Conservation (phyloP, 148 eudicot species). For the Rhododendron kiyosumense region DNA sequence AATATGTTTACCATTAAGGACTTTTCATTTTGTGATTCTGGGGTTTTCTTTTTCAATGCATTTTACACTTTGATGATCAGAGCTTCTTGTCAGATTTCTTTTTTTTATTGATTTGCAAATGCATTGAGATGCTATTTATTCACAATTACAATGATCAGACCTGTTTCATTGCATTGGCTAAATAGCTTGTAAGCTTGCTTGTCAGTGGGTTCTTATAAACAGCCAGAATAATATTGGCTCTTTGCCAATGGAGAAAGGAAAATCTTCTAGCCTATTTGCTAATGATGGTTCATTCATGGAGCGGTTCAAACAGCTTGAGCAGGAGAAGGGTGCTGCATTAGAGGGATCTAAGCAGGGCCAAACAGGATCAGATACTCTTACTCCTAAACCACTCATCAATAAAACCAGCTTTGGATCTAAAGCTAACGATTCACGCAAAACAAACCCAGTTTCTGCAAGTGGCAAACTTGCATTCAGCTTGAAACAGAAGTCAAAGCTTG, state of each 20-base stretch:
- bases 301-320: constrained; percentile 83
- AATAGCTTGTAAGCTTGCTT: constrained; percentile 49
- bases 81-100: not conserved
- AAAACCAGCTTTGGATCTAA: constrained; percentile 37
- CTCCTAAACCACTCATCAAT: constrained; percentile 37
- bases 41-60: not conserved
- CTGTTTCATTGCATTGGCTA: constrained; percentile 20
- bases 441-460: constrained; percentile 36
- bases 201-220: constrained; percentile 44
- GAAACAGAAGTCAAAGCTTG: constrained; percentile 86
- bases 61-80: not conserved
- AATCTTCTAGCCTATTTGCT: constrained; percentile 56
- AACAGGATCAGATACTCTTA: constrained; percentile 27
- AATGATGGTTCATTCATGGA: constrained; percentile 99
- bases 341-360: constrained; percentile 33
- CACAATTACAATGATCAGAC: not conserved
- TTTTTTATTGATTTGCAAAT: not conserved
- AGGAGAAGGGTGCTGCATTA: constrained; percentile 37
- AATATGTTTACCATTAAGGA: not conserved
- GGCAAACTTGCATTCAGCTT: constrained; percentile 90
- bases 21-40: not conserved
- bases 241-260: constrained; percentile 65
- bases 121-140: not conserved
- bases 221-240: constrained; percentile 29
- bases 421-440: constrained; percentile 34